These are phyloP conservation scores for Blastobotrys capitulatus DNA, from an alignment of 1,139 yeast species.

Conservation along the genomic window DNA sequence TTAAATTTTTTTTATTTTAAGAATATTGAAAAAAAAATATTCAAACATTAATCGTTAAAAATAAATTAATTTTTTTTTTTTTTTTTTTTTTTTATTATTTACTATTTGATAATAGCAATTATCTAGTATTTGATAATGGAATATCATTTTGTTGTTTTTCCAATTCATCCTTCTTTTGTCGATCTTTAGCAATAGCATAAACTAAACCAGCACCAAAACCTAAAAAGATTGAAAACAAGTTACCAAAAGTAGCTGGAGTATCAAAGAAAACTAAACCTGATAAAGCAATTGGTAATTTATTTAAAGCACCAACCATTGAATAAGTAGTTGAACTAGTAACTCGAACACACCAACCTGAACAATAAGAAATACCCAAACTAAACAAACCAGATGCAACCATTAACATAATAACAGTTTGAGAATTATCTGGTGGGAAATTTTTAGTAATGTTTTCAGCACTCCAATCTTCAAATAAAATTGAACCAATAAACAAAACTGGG, in stretches of 20 bases:
- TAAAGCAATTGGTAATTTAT: conserved; percentile 94
- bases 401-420: conserved; percentile 63
- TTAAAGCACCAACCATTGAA: conserved; percentile 98
- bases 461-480: conserved; percentile 89
- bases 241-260: conserved; percentile 89
- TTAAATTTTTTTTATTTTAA: too few relatives aligned
- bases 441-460: conserved; percentile 62
- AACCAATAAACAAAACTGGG: conserved; percentile 74
- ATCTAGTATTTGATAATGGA: too few relatives aligned
- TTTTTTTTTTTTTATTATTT: background rate
- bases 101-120: background rate
- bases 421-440: conserved; percentile 73
- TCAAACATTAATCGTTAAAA: too few relatives aligned
- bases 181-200: conserved; percentile 86
- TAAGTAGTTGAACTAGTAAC: conserved; percentile 97
- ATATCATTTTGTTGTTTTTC: background rate
- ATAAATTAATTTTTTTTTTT: background rate
- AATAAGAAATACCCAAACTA: conserved; percentile 94
- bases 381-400: conserved; percentile 92
- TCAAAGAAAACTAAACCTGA: conserved; percentile 92
- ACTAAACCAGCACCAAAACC: conserved; percentile 95
- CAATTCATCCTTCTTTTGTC: conserved; percentile 51
- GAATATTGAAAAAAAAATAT: too few relatives aligned
- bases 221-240: conserved; percentile 80
- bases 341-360: conserved; percentile 99